phyloP scores from a whole-genome alignment of 2,329 filamentous ascomycete genomes.

The Sarocladium brachiariae region DNA sequence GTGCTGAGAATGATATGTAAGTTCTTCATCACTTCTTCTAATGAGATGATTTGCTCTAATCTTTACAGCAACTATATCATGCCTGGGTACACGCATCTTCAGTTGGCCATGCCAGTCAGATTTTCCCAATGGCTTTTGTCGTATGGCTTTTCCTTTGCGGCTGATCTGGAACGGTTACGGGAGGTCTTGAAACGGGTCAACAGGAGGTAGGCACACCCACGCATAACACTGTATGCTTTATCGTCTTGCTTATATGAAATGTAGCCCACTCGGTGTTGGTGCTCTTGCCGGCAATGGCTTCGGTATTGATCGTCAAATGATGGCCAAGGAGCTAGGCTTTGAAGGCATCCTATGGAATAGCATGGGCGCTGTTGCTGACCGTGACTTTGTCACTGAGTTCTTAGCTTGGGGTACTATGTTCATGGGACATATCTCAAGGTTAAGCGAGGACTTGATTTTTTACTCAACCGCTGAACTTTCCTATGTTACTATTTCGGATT shows the following conservation, averaged over 20 bases:
- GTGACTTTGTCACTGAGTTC: conserved; percentile 67
- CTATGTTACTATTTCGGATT: conserved; percentile 18
- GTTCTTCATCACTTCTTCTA: conserved; percentile 13
- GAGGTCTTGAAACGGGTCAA: conserved; percentile 19
- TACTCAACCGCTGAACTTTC: conserved; percentile 20
- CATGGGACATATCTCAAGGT: conserved; percentile 65
- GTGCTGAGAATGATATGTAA: conserved; percentile 23
- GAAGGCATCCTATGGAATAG: conserved; percentile 62
- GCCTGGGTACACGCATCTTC: conserved; percentile 23
- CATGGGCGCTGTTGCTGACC: conserved; percentile 62
- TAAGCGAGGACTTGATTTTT: conserved; percentile 68
- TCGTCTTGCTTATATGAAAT: background rate
- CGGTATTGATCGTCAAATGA: conserved; percentile 23
- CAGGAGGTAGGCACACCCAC: background rate
- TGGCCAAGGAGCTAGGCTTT: conserved; percentile 60
- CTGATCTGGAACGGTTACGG: conserved; percentile 20
- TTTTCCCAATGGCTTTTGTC: conserved; percentile 19
- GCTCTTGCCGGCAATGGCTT: conserved; percentile 23
- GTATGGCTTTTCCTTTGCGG: conserved; percentile 17
- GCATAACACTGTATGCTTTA: background rate
- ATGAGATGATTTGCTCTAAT: conserved; percentile 15
- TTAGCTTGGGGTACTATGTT: conserved; percentile 64
- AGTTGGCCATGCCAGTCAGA: conserved; percentile 19
- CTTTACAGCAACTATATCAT: conserved; percentile 20
- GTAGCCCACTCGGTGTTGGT: conserved; percentile 21